A percentile compares a stretch with the other conserved stretches of the same genome.
phyloP scores from a whole-genome alignment of 1,139 yeast genomes.

The Suhomyces bokatorum region DNA sequence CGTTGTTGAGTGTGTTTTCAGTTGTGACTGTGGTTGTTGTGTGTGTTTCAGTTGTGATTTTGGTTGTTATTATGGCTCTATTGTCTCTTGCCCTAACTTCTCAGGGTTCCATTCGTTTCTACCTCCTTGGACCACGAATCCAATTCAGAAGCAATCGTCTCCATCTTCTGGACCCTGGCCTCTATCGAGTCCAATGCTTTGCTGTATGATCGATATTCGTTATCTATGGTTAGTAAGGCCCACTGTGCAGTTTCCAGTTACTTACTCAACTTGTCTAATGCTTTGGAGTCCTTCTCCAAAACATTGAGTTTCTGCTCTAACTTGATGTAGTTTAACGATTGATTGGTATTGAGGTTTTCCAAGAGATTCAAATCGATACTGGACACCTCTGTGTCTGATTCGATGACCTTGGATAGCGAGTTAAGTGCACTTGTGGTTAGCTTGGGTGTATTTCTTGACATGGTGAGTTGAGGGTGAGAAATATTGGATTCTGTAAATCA shows the following conservation, averaged over 20 bases:
- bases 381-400: slow-evolving; percentile 56
- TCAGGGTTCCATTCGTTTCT: slow-evolving; percentile 33
- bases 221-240: slow-evolving; percentile 22
- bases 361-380: slow-evolving; percentile 52
- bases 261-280: slow-evolving; percentile 35
- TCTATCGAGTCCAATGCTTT: slow-evolving; percentile 45
- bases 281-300: slow-evolving; percentile 36
- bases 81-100: too few species aligned
- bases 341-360: slow-evolving; percentile 58
- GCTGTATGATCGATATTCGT: slow-evolving; percentile 32
- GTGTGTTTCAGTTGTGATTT: too few species aligned
- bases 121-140: slow-evolving; percentile 62
- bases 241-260: slow-evolving; percentile 9
- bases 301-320: slow-evolving; percentile 48
- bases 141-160: slow-evolving; percentile 51
- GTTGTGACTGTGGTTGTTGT: too few species aligned
- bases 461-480: slow-evolving; percentile 5
- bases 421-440: slow-evolving; percentile 34
- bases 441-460: slow-evolving; percentile 35
- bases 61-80: too few species aligned
- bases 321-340: slow-evolving; percentile 56
- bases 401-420: slow-evolving; percentile 30
- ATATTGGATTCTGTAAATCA: not conserved
- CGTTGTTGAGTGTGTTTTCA: too few species aligned
- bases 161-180: slow-evolving; percentile 44